A percentile compares a stretch with the other conserved stretches of the same genome.
phyloP scores from a whole-genome alignment of 73 alveolate genomes.

The Paramecium caudatum region DNA sequence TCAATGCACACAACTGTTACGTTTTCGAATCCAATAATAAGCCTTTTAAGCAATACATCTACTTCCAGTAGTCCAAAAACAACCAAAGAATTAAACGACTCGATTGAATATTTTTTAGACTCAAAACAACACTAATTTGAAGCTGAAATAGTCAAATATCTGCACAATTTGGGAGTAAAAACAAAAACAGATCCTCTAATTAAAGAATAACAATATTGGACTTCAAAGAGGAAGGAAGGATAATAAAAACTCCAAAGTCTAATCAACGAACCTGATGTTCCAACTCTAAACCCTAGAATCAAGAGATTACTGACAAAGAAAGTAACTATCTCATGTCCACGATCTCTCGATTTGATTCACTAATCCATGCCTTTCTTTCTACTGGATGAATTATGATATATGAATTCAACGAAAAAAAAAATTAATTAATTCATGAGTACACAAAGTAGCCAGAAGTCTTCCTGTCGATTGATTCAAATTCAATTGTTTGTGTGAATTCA shows the following conservation, averaged over 20 bases:
- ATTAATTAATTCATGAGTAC: conserved; percentile 45
- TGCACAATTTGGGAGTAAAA: conserved; percentile 35
- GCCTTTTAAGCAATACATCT: not conserved
- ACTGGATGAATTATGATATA: conserved; percentile 12
- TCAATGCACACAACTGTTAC: not conserved
- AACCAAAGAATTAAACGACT: conserved; percentile 11
- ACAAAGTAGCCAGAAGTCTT: conserved; percentile 53
- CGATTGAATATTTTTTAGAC: conserved; percentile 41
- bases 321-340: not conserved
- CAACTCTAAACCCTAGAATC: not conserved
- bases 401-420: no score
- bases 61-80: not conserved
- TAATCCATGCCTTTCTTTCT: conserved; percentile 20
- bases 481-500: conserved; percentile 30
- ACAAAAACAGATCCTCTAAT: conserved; percentile 46
- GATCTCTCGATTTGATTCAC: no score
- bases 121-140: not conserved
- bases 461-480: conserved; percentile 55
- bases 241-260: not conserved
- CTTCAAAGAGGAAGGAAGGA: no score
- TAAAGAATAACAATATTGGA: conserved; percentile 53
- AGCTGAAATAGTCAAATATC: conserved; percentile 38
- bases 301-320: conserved; percentile 29
- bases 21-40: not conserved
- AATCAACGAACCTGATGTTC: not conserved